Evolutionary conservation across 176 grass and related monocot genomes (phyloP).

Genomic region (Bolboschoenus planiculmis): DNA sequence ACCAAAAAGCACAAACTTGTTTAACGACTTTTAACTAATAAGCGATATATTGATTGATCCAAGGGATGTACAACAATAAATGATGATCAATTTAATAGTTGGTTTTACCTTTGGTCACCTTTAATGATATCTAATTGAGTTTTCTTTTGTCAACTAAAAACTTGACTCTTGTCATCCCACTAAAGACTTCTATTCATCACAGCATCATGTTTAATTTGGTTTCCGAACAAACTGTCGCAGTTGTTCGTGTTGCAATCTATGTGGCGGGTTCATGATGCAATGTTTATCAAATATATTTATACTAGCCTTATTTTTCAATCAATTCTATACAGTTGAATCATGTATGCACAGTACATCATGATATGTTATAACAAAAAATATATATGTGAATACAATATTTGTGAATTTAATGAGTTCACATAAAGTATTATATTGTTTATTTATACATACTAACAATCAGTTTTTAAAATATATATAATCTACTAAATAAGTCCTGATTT

Average conservation of each 20-base stretch:
- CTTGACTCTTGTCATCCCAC: background rate
- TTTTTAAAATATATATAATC: too few relatives aligned
- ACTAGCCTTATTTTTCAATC: too few relatives aligned
- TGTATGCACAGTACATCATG: too few relatives aligned
- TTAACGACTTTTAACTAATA: background rate
- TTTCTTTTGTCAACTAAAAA: slow-evolving; percentile 6
- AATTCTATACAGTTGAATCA: too few relatives aligned
- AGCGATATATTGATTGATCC: background rate
- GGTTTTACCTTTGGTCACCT: background rate
- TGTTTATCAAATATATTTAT: background rate
- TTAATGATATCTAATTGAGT: background rate
- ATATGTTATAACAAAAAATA: too few relatives aligned
- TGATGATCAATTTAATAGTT: background rate
- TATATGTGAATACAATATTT: too few relatives aligned
- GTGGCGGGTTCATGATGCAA: background rate
- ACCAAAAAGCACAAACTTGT: background rate
- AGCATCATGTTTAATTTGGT: background rate
- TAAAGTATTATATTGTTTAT: too few relatives aligned
- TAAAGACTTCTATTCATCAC: background rate
- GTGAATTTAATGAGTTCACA: too few relatives aligned
- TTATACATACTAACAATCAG: too few relatives aligned
- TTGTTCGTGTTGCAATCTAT: background rate
- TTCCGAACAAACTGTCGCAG: background rate
- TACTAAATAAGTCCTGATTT: too few relatives aligned
- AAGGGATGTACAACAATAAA: background rate